Base-by-base conservation (phyloP, 164 flowering plant genomes). In the Sextonia rubra region DNA sequence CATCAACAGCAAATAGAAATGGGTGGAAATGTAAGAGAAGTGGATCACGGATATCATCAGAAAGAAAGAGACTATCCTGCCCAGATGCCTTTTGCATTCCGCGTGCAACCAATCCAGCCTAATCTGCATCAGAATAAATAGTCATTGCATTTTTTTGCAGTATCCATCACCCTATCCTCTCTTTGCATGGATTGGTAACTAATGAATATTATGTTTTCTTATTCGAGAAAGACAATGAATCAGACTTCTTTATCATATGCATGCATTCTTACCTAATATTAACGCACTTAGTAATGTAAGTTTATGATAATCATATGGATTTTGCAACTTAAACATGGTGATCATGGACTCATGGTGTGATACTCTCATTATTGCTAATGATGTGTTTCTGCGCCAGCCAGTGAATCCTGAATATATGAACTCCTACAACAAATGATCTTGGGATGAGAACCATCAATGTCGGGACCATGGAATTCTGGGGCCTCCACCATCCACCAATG, bases 91-190 rank as follows among this genome's bases (percentile, higher is more conserved):
- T 85, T 88, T 23, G 80, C 83, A 52, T 87, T 87, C 69, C 82
- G 86, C 4, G 85, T 86, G 66, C 92, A 86, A 83, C 95, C 95
- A 25, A 83, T 81, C 73, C 95, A 88, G 82, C 91, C 92, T 55
- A 90, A 90, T 76, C 73, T 87, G 20, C 91, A 86, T 66, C 87
- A 86, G 47, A 76, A 66, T 44, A 69, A 73, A 24, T 76, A 73
- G 64, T 4, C 11, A 37, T 30, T 30, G 7, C 37, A 30, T 30
- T 30, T 6, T 30, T 30, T 6, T 30, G 18, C 4, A 49, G 3
- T 49, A 12, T 52, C n/a, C 49, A 6, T 12, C 2, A 47, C 49
- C 49, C 12, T 47, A 47, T 47, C 7, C 12, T 47, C 49, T 47
- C 49, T 47, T 47, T 3, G n/a, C 14, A 3, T 52, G 58, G 20